Conservation (phyloP, 345 rosid species). For the Arabis alpina region DNA sequence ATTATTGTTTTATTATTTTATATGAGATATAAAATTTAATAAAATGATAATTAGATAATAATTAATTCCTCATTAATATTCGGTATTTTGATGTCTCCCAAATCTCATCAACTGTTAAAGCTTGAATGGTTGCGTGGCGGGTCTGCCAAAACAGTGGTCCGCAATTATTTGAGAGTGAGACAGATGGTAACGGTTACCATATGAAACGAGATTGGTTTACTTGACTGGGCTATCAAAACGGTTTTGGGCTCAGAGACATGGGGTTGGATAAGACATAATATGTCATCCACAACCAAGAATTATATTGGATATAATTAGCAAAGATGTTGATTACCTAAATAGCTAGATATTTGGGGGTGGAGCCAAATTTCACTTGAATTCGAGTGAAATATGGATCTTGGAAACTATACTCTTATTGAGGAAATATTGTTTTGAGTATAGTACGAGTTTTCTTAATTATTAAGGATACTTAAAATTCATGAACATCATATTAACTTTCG, state of each 20-base stretch:
- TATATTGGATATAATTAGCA: no score
- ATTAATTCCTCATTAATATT: background rate
- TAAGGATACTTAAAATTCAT: no score
- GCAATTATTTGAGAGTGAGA: background rate
- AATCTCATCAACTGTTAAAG: background rate
- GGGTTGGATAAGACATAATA: background rate
- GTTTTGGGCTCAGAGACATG: background rate
- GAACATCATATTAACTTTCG: background rate
- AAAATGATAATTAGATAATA: no score
- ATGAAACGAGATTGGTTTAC: background rate
- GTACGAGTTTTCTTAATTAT: background rate
- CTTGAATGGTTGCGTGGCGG: background rate
- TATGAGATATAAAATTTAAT: no score
- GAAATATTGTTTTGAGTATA: background rate
- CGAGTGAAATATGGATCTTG: background rate
- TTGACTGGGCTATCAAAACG: background rate
- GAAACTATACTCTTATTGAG: background rate
- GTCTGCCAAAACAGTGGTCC: background rate
- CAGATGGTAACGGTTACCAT: background rate
- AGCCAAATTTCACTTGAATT: background rate
- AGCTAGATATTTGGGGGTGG: background rate
- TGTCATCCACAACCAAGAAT: background rate
- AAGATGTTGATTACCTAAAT: background rate
- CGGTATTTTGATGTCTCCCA: background rate
- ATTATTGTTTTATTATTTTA: no score